These are phyloP conservation scores for Debaryomyces hansenii DNA, from an alignment of 805 yeast genomes.

Conservation along the genomic window DNA sequence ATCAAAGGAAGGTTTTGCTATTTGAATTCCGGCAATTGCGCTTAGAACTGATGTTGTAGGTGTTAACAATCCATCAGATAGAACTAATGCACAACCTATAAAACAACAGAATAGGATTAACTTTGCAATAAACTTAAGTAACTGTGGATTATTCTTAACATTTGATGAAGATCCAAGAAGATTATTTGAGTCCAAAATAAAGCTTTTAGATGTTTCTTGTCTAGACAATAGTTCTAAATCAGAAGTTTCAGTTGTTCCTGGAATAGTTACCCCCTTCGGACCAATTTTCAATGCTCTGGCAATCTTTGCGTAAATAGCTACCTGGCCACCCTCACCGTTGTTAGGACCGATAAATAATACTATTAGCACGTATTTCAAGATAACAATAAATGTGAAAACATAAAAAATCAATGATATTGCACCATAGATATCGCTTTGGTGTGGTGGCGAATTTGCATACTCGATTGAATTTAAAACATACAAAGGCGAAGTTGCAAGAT, in stretches of 20 bases:
- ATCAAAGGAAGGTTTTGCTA: constrained; percentile 47
- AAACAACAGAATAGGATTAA: constrained; percentile 43
- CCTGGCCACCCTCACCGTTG: constrained; percentile 63
- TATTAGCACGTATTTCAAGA: constrained; percentile 50
- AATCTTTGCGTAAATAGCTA: constrained; percentile 61
- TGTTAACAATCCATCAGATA: constrained; percentile 61
- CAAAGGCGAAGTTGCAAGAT: constrained; percentile 61
- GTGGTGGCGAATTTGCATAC: constrained; percentile 28
- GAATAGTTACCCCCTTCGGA: constrained; percentile 44
- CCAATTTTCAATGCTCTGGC: constrained; percentile 50
- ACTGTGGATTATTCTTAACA: constrained; percentile 20
- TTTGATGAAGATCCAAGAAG: constrained; percentile 8
- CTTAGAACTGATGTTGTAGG: constrained; percentile 64
- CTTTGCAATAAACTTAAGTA: constrained; percentile 29
- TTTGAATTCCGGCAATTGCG: constrained; percentile 56
- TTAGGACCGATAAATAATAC: constrained; percentile 54
- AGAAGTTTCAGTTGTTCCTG: constrained; percentile 34
- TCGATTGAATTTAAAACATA: constrained; percentile 44
- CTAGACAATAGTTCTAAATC: constrained; percentile 31
- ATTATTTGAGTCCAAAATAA: constrained; percentile 5
- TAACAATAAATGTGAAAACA: constrained; percentile 52
- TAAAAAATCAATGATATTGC: constrained; percentile 55
- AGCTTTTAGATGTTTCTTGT: constrained; percentile 36
- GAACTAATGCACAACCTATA: constrained; percentile 55
- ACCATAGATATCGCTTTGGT: constrained; percentile 45